Conservation (phyloP, 129 eudicot genomes). For the Kitagawia praeruptora region DNA sequence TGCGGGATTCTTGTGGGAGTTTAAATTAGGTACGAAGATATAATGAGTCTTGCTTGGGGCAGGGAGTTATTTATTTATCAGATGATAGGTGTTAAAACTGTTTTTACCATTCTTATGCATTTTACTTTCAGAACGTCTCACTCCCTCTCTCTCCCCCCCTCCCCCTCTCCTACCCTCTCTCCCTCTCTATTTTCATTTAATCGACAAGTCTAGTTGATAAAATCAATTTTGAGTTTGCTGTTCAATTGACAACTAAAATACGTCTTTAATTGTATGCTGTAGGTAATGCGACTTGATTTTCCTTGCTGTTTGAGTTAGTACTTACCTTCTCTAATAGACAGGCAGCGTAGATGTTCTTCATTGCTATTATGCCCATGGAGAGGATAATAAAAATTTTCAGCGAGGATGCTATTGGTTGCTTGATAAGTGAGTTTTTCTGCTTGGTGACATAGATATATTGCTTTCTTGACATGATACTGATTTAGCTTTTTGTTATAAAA, state of each 20-base stretch:
- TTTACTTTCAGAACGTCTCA: too few species aligned
- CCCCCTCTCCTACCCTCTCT: too few species aligned
- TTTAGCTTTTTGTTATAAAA: background rate
- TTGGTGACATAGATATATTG: background rate
- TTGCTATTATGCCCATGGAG: constrained; percentile 51
- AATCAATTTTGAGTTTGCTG: background rate
- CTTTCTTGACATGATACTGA: background rate
- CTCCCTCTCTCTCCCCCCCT: too few species aligned
- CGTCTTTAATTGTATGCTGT: background rate
- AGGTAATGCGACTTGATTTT: background rate
- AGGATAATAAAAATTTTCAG: constrained; percentile 37
- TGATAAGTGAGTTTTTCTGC: constrained; percentile 27
- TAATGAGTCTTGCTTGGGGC: background rate
- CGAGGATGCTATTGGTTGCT: constrained; percentile 43
- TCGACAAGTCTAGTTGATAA: background rate
- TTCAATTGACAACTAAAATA: background rate
- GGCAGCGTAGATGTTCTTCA: constrained; percentile 38
- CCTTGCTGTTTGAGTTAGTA: background rate
- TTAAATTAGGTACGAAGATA: background rate
- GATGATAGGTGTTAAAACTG: too few species aligned
- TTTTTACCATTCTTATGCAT: too few species aligned
- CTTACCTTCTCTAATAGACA: constrained; percentile 22
- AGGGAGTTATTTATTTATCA: too few species aligned
- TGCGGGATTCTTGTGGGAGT: background rate
- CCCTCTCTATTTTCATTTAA: background rate